Evolutionary conservation across 371 early-diverging fungal genomes (phyloP), one percentile per base, ranked within the genome.

Genomic region (Rhizopus microsporus): DNA sequence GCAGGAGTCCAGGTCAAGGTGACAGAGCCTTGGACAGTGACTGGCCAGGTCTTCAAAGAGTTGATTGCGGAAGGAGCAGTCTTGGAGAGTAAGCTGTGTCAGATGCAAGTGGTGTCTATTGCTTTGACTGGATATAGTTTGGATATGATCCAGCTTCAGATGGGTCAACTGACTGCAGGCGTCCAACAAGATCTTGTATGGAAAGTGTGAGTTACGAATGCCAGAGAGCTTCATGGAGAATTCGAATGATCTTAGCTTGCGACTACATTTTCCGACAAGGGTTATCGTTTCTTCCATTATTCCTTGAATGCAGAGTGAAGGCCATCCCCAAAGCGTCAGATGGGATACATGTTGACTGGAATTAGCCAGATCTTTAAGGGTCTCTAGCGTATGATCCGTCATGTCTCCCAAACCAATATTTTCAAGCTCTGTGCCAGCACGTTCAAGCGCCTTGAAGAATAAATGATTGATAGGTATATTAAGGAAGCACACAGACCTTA

Each of bases 311-410:
- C 65, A 65, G 4, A 65, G 48, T 0, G 65, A 56, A 3, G 60
- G 52, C 65, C 65, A 65, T n/a, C 65, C 65, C 65, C 65, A 65
- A 6, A 65, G 48, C 1, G 60, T 65, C 32, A 65, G 30, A 7
- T 34, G 23, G 13, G 52, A 47, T 6, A 56, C 48, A n/a, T 59
- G 56, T 23, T 65, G 65, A 9, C 47, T 38, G 13, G 60, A 60
- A 9, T 31, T 23, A 29, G 42, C 47, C 37, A 65, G 15, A 15
- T 32, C 33, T 31, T 52, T 46, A 3, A 65, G 33, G 7, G 60
- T 4, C 4, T 51, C 48, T 0, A 60, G 17, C 0, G 60, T 65
- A n/a, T 37, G 46, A 17, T 60, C 65, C n/a, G 60, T 52, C 60
- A 65, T 56, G 31, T 65, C 65, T 13, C 65, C 56, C 13, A 65